Evolutionary conservation across 371 early-diverging fungal species (phyloP).

Genomic region (Globomyces sp.): DNA sequence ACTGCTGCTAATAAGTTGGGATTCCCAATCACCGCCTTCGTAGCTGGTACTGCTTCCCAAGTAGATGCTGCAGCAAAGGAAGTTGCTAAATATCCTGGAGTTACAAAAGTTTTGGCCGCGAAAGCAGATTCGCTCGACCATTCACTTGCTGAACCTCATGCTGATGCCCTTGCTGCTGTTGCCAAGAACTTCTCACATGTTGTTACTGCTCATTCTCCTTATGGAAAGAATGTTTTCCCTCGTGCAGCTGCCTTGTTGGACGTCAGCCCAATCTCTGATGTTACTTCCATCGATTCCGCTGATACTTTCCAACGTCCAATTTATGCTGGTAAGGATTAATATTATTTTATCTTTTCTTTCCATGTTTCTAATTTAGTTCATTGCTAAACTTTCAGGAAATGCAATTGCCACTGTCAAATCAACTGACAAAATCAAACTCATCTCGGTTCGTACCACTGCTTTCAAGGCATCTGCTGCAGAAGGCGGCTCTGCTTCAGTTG

Average conservation of each 20-base stretch:
- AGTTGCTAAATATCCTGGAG: slow-evolving; percentile 70
- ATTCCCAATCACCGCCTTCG: slow-evolving; percentile 81
- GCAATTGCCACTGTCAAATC: slow-evolving; percentile 96
- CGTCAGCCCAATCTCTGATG: slow-evolving; percentile 88
- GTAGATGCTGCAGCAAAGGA: slow-evolving; percentile 71
- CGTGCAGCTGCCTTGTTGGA: slow-evolving; percentile 91
- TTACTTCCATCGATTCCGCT: slow-evolving; percentile 70
- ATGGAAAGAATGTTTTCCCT: slow-evolving; percentile 92
- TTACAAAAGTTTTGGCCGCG: slow-evolving; percentile 82
- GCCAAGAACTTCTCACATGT: slow-evolving; percentile 85
- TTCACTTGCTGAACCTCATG: slow-evolving; percentile 76
- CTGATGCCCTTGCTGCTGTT: slow-evolving; percentile 72
- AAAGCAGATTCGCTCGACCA: slow-evolving; percentile 77
- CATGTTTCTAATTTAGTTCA: neutral
- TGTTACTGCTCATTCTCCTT: slow-evolving; percentile 82
- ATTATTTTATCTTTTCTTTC: slow-evolving; percentile 38
- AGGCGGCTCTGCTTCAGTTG: slow-evolving; percentile 59
- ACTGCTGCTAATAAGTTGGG: slow-evolving; percentile 82
- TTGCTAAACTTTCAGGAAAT: slow-evolving; percentile 61
- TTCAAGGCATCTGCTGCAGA: slow-evolving; percentile 73
- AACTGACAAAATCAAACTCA: slow-evolving; percentile 77
- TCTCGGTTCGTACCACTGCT: slow-evolving; percentile 91
- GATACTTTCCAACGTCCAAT: slow-evolving; percentile 96
- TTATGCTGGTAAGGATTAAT: slow-evolving; percentile 65
- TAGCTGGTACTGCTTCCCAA: slow-evolving; percentile 67